A percentile compares a stretch with the other conserved stretches of the same genome.
Evolutionary conservation across 1,284 basidiomycete genomes (phyloP).

Genomic region (Moesziomyces antarcticus): DNA sequence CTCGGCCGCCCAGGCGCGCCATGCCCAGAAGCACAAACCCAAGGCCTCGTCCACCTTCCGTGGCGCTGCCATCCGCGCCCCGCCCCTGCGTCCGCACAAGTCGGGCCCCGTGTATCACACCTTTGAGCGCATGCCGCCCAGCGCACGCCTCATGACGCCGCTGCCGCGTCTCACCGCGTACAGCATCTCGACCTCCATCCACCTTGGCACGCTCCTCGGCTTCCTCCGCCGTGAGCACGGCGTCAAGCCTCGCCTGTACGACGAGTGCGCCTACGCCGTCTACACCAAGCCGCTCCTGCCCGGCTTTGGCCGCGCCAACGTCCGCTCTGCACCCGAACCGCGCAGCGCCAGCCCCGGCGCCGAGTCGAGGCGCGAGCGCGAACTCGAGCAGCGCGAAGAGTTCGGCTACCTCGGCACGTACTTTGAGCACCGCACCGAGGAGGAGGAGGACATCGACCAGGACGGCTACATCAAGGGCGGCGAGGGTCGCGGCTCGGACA

Average conservation of each 20-base stretch:
- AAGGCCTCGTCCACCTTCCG: conserved; percentile 42
- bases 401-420: conserved; percentile 81
- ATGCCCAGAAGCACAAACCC: conserved; percentile 25
- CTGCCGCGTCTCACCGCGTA: conserved; percentile 73
- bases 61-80: conserved; percentile 34
- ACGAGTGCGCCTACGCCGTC: conserved; percentile 91
- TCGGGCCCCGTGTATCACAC: conserved; percentile 63
- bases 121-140: conserved; percentile 65
- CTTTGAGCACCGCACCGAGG: conserved; percentile 60
- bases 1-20: conserved; percentile 34
- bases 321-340: conserved; percentile 79
- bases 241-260: conserved; percentile 86
- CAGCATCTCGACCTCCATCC: conserved; percentile 79
- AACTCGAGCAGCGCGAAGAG: conserved; percentile 87
- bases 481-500: conserved; percentile 52
- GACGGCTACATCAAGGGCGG: conserved; percentile 65
- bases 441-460: conserved; percentile 61
- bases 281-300: conserved; percentile 91
- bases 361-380: conserved; percentile 74
- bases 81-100: conserved; percentile 43
- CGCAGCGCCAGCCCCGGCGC: conserved; percentile 73
- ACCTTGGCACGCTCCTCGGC: conserved; percentile 62
- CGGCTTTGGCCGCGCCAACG: conserved; percentile 85
- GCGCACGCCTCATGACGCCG: conserved; percentile 50
- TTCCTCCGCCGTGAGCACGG: conserved; percentile 94